Conservation (phyloP, 2,329 filamentous ascomycete species). For the Pezicula carpinea region DNA sequence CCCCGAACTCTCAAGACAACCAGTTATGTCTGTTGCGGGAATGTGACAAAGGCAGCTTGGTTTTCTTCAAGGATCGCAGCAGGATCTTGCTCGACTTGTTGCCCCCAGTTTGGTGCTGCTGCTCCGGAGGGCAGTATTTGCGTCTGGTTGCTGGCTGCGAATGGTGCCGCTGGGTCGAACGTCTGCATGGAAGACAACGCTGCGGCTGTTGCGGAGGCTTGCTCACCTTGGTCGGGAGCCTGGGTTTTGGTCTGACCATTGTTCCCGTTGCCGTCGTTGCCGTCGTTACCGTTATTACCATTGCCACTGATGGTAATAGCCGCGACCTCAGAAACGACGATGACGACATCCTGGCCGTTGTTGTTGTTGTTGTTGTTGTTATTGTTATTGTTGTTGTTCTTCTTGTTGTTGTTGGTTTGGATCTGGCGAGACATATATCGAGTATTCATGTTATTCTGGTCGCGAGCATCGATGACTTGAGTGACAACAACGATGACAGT, state of each 20-base stretch:
- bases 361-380: conserved; percentile 17
- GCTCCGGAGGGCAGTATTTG: conserved; percentile 2
- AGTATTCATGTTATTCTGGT: conserved; percentile 12
- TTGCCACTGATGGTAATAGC: conserved; percentile 7
- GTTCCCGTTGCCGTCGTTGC: conserved; percentile 7
- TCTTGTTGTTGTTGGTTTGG: conserved; percentile 13
- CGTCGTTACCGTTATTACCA: neutral
- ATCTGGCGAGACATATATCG: conserved; percentile 24
- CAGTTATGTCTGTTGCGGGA: neutral
- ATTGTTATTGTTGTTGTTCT: neutral
- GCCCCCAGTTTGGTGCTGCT: conserved; percentile 2
- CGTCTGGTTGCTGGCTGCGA: conserved; percentile 6
- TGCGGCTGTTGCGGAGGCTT: conserved; percentile 7
- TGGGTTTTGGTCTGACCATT: conserved; percentile 16
- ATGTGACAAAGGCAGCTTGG: conserved; percentile 15
- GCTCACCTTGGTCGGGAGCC: conserved; percentile 5
- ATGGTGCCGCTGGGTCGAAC: conserved; percentile 4
- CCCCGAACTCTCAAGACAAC: neutral
- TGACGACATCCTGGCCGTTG: conserved; percentile 10
- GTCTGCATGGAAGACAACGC: conserved; percentile 6
- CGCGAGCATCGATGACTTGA: conserved; percentile 20
- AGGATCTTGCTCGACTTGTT: conserved; percentile 13
- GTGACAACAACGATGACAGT: conserved; percentile 25
- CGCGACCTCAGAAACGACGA: conserved; percentile 14
- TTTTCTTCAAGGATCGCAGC: conserved; percentile 20